Conservation (phyloP, 1,284 basidiomycete species). For the Ganoderma meredithae region DNA sequence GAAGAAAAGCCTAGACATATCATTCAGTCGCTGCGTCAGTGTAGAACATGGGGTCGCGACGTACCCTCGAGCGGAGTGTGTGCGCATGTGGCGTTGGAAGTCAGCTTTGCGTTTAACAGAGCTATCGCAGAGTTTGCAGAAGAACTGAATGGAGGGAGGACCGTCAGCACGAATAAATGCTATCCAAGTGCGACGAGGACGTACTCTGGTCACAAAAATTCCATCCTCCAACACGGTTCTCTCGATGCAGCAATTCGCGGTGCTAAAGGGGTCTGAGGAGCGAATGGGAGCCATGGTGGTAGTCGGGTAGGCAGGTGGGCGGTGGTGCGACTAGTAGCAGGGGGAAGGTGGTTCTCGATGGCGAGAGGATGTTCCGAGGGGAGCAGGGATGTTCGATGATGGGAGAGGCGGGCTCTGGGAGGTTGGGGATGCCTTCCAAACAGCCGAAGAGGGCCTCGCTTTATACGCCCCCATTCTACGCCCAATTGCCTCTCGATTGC, state of each 20-base stretch:
- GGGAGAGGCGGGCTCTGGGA: not conserved
- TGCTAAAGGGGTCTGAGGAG: not conserved
- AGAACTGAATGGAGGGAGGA: not conserved
- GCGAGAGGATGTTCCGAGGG: not conserved
- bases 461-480: not conserved
- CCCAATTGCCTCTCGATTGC: constrained; percentile 7
- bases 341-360: not conserved
- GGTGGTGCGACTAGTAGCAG: not conserved
- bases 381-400: not conserved
- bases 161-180: not conserved
- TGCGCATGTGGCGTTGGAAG: not conserved
- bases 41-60: not conserved
- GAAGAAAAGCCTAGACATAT: not conserved
- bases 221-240: not conserved
- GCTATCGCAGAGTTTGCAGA: not conserved
- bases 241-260: not conserved
- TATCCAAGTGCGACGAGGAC: not conserved
- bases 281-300: not conserved
- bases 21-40: not conserved
- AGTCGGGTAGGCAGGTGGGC: not conserved
- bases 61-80: not conserved
- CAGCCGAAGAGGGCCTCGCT: not conserved
- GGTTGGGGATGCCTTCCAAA: not conserved
- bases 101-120: not conserved
- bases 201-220: not conserved